Base-by-base conservation (phyloP, 2,329 filamentous ascomycete species). In the Pyricularia grisea region DNA sequence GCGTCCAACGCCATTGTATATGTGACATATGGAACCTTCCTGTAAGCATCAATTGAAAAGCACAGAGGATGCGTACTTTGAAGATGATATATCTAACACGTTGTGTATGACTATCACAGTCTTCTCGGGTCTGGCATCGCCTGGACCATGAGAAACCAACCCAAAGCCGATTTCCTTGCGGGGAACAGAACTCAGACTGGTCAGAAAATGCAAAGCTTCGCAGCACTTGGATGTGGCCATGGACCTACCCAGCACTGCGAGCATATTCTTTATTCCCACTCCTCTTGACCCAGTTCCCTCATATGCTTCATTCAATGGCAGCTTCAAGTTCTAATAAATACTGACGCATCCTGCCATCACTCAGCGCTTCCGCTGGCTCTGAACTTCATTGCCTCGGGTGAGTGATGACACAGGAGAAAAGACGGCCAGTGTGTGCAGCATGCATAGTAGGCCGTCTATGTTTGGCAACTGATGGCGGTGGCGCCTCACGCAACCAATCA, bases 311-410 rank as follows among this genome's bases (percentile, higher is more conserved):
- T 63, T 63, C 17, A 17, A 17, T 23, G 17, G 60, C 9, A 61
- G 58, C 23, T 4, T 7, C 20, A 36, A 23, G 31, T 11, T 17
- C 30, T 36, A n/a, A n/a, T n/a, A n/a, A 11, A 42, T 20, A 42
- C 31, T 28, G 3, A n/a, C 30, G 30, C 36, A 31, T 36, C 64
- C 42, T 66, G 12, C 64, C 33, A 12, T 68, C 71, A 2, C 73
- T 70, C 75, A 95, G 92, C 90, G 73, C 81, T 93, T 73, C 92
- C 92, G 74, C 82, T 95, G 79, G 91, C 92, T 79, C 84, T 95
- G 77, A 95, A 95, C 82, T 95, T 95, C 83, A 92, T 95, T 82
- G 92, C 92, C 79, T 92, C 92, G 83, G 91, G 92, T 95, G 88
- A 94, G 92, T 94, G 25, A 63, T 28, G 60, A 63, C 23, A 63